These are phyloP conservation scores for Cicer judaicum DNA, from an alignment of 306 rosid genomes.

Conservation along the genomic window DNA sequence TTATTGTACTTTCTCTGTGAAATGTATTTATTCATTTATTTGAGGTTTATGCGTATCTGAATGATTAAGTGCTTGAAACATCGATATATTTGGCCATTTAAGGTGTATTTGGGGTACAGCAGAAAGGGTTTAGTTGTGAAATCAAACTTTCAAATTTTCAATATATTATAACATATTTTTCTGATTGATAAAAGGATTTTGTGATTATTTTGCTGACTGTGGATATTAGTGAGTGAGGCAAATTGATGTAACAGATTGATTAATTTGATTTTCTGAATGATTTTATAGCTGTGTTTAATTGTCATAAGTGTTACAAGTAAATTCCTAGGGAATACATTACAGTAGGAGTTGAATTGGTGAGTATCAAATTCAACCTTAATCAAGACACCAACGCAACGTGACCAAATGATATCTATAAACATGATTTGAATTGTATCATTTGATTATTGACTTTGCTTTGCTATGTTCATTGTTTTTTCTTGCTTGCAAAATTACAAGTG, in stretches of 20 bases:
- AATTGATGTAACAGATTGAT: background rate
- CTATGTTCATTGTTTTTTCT: slow-evolving; percentile 4
- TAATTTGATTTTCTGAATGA: background rate
- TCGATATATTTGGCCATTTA: background rate
- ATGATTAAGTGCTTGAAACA: background rate
- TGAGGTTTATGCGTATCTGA: slow-evolving; percentile 1
- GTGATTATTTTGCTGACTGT: background rate
- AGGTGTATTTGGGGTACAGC: background rate
- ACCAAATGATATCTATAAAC: background rate
- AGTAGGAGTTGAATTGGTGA: slow-evolving; percentile 9
- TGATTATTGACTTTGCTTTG: background rate
- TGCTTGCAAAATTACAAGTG: background rate
- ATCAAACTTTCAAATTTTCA: background rate
- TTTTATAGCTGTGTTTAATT: background rate
- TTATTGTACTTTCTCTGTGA: background rate
- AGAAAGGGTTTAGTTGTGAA: slow-evolving; percentile 33
- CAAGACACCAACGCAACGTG: background rate
- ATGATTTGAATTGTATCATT: background rate
- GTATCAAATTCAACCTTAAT: background rate
- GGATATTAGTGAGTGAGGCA: slow-evolving; percentile 2
- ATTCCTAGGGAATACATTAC: slow-evolving; percentile 5
- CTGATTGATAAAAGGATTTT: background rate
- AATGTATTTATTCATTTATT: background rate
- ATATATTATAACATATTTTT: slow-evolving; percentile 9
- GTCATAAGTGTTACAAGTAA: background rate